Percentiles rank a stretch among this genome's conserved stretches.
phyloP scores from a whole-genome alignment of 176 grass and related monocot species.

The Oryza punctata region DNA sequence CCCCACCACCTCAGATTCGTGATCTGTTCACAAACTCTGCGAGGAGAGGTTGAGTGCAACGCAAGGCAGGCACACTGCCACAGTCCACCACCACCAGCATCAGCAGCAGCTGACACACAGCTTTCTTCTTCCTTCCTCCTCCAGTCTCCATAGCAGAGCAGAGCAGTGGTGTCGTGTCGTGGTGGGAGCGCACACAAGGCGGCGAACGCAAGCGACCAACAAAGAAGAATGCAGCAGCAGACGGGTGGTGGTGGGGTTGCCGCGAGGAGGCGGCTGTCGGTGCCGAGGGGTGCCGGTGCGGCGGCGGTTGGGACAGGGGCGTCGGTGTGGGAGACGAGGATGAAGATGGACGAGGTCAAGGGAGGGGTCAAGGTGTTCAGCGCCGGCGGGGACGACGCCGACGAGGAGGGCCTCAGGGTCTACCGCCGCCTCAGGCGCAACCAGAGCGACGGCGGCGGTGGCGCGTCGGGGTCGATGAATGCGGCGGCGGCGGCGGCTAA shows the following conservation, averaged over 20 bases:
- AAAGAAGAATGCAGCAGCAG: conserved; percentile 48
- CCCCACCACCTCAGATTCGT: not conserved
- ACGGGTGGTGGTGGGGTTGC: not conserved
- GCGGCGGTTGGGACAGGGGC: conserved; percentile 29
- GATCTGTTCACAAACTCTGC: not conserved
- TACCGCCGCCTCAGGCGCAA: conserved; percentile 67
- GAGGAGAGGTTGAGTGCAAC: not conserved
- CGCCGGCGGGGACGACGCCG: conserved; percentile 50
- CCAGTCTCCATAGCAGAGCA: not conserved
- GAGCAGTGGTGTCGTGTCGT: not conserved
- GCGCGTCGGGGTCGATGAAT: not conserved
- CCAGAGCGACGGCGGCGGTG: conserved; percentile 50
- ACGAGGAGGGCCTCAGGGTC: conserved; percentile 73
- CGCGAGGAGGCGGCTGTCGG: conserved; percentile 56
- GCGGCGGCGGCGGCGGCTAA: conserved; percentile 41
- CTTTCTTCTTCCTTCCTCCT: not conserved
- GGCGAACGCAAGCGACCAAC: conserved; percentile 48
- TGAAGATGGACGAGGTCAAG: conserved; percentile 90
- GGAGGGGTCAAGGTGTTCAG: conserved; percentile 92
- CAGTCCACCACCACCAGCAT: too few relatives aligned
- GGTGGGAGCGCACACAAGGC: not conserved
- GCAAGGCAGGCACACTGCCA: too few relatives aligned
- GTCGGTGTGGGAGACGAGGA: conserved; percentile 77
- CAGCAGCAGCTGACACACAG: conserved; percentile 13
- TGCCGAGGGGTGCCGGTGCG: conserved; percentile 21